Evolutionary conservation across 345 rosid genomes (phyloP).

Genomic region (Salix brachista): DNA sequence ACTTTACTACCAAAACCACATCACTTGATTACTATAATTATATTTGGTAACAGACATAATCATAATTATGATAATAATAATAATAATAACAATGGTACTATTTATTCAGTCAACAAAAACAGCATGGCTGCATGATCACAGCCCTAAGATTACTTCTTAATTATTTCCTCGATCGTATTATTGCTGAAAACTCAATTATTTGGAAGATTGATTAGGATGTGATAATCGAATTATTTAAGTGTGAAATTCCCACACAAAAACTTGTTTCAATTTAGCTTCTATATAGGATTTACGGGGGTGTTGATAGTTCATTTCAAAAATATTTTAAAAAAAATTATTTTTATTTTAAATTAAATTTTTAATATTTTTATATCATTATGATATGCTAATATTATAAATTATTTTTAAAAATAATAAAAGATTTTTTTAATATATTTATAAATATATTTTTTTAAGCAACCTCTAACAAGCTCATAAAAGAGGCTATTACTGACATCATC

Average conservation of each 20-base stretch:
- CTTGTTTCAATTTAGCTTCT: not conserved
- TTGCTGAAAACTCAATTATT: slow-evolving; percentile 10
- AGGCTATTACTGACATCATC: not conserved
- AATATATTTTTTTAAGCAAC: too few relatives aligned
- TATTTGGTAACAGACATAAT: slow-evolving; percentile 28
- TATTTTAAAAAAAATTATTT: too few relatives aligned
- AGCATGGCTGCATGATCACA: slow-evolving; percentile 22
- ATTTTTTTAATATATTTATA: too few relatives aligned
- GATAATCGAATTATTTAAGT: slow-evolving; percentile 8
- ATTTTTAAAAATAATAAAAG: too few relatives aligned
- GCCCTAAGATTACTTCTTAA: slow-evolving; percentile 8
- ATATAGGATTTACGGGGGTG: not conserved
- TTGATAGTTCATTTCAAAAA: too few relatives aligned
- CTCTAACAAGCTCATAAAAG: too few relatives aligned
- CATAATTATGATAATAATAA: slow-evolving; percentile 17
- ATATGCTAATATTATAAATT: too few relatives aligned
- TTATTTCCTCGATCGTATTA: not conserved
- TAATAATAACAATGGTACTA: not conserved
- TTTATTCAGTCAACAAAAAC: not conserved
- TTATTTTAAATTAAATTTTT: too few relatives aligned
- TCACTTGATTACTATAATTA: too few relatives aligned
- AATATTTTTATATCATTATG: too few relatives aligned
- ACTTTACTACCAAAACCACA: too few relatives aligned
- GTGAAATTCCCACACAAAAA: not conserved
- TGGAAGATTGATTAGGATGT: slow-evolving; percentile 15